Base-by-base conservation (phyloP, 495 filamentous ascomycete genomes). In the Elasticomyces elasticus region DNA sequence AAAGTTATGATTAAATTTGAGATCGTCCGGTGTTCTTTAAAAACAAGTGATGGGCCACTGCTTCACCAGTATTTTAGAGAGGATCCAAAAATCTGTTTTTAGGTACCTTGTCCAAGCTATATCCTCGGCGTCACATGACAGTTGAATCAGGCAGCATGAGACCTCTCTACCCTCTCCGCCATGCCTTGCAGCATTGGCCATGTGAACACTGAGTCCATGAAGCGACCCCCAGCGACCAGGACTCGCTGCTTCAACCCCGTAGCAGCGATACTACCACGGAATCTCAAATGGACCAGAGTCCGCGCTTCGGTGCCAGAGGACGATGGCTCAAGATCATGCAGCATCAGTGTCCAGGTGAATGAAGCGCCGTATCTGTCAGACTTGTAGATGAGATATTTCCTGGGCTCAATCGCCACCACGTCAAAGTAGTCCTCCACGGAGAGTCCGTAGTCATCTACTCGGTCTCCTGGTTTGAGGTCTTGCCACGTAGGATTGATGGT, bases 331-430 rank as follows among this genome's bases (percentile, higher is more conserved):
- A 35, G 48, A 5, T 51, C 45, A 31, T 50, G 54, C n/a, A 51
- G 37, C n/a, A 50, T 13, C 33, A 52, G 38, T 10, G 35, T 26
- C 54, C 54, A 56, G 5, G 54, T 26, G 17, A 56, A 51, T 19
- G 2, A 11, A 6, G 47, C 54, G 43, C 54, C 54, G 27, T 56
- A 56, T 28, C 54, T 25, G n/a, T 56, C 54, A 41, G 45, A 50
- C 9, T 35, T 25, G 25, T 50, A 51, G 7, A 56, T 37, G 9
- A 56, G 31, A 3, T 13, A 9, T 25, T 43, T 5, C 13, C 24
- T 23, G 7, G 42, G 28, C 33, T 28, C 17, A 15, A 51, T 28
- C 22, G 19, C 33, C 15, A 24, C 27, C 19, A 56, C 54, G 5
- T 54, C 45, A 25, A 56, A 51, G 26, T 56, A 56, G 46, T 44